These are phyloP conservation scores for Leccinum angustisporum DNA, from an alignment of 1,284 basidiomycete genomes.

Conservation along the genomic window DNA sequence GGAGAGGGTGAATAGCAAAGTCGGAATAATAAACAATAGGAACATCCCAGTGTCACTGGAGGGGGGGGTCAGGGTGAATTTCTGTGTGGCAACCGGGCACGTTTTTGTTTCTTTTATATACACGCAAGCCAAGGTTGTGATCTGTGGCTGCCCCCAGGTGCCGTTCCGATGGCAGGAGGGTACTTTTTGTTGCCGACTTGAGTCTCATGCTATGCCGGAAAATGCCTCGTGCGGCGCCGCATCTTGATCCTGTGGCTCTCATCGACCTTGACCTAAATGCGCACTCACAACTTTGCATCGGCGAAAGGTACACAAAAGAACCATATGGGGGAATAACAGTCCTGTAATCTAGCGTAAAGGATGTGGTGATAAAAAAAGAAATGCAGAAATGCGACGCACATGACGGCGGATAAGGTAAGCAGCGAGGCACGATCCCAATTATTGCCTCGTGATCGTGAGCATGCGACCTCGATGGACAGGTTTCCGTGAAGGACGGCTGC, in stretches of 20 bases:
- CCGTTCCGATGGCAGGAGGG: neutral
- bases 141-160: neutral
- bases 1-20: neutral
- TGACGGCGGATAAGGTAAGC: neutral
- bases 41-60: neutral
- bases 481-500: neutral
- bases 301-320: neutral
- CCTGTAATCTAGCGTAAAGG: neutral
- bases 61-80: neutral
- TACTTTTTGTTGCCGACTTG: neutral
- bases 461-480: neutral
- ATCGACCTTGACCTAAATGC: neutral
- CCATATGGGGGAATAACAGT: neutral
- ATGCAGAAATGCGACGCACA: neutral
- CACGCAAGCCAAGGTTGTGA: neutral
- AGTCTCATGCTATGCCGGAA: neutral
- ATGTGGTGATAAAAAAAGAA: neutral
- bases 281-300: no score
- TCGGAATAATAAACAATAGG: neutral
- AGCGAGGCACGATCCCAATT: neutral
- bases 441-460: neutral
- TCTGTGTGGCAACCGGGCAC: neutral
- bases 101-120: slow-evolving; percentile 15
- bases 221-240: neutral
- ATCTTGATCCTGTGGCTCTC: neutral